Conservation (phyloP, 768 basidiomycete genomes). For the Tylopilus felleus region DNA sequence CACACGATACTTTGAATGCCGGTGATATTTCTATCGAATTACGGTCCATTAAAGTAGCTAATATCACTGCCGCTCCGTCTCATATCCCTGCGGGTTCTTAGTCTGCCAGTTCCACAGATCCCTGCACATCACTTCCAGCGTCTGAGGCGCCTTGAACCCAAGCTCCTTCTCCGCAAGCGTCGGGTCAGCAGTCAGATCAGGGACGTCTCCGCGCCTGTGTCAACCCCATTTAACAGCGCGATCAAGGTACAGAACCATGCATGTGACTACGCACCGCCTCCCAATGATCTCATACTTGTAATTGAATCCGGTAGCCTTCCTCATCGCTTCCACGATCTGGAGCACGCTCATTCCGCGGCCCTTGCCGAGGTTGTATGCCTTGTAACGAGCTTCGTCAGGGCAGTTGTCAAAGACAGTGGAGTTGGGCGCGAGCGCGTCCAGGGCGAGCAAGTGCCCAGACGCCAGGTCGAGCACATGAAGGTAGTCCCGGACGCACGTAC, state of each 20-base stretch:
- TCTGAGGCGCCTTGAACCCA: constrained; percentile 79
- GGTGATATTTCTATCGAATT: background rate
- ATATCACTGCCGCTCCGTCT: constrained; percentile 24
- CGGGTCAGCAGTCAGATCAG: constrained; percentile 94
- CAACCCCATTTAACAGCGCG: constrained; percentile 3
- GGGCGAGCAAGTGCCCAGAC: constrained; percentile 87
- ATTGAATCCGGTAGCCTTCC: constrained; percentile 80
- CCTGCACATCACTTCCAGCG: constrained; percentile 88
- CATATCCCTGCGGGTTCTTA: constrained; percentile 82
- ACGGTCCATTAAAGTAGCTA: constrained; percentile 5
- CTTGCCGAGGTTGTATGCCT: constrained; percentile 96
- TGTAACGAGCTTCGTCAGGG: constrained; percentile 60
- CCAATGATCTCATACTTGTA: constrained; percentile 90
- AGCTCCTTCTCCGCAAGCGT: constrained; percentile 88
- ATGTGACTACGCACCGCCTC: constrained; percentile 60
- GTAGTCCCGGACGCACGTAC: constrained; percentile 97
- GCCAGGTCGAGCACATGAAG: constrained; percentile 93
- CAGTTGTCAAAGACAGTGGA: constrained; percentile 56
- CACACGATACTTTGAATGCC: background rate
- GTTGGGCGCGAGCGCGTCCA: constrained; percentile 70
- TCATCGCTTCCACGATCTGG: constrained; percentile 94
- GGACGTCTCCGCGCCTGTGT: constrained; percentile 85
- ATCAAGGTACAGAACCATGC: background rate
- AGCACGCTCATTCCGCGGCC: constrained; percentile 91
- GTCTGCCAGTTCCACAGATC: constrained; percentile 99